Conservation (phyloP, 2,329 filamentous ascomycete genomes). For the Penicillium sp. region DNA sequence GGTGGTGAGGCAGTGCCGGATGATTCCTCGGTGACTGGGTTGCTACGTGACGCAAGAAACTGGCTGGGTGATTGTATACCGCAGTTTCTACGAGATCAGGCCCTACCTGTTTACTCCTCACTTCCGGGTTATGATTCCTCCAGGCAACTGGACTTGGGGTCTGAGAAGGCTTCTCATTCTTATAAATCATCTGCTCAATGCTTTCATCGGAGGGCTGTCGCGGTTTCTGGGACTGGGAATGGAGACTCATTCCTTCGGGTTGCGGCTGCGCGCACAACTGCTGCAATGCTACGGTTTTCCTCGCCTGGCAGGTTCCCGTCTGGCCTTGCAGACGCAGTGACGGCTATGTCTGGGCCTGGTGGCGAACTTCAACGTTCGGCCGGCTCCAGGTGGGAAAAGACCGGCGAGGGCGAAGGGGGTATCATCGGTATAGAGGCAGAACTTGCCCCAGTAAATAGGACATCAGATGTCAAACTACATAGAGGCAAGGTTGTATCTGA, state of each 20-base stretch:
- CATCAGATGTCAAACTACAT: constrained; percentile 36
- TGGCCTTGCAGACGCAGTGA: constrained; percentile 58
- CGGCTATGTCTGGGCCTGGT: constrained; percentile 64
- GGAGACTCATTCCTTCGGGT: constrained; percentile 81
- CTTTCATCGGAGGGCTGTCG: constrained; percentile 45
- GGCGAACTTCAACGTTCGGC: constrained; percentile 75
- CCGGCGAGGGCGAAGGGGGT: constrained; percentile 78
- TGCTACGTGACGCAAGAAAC: constrained; percentile 3
- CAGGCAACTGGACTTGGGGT: not conserved
- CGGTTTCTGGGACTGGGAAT: constrained; percentile 77
- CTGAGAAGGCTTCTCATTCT: constrained; percentile 2
- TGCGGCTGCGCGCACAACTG: constrained; percentile 68
- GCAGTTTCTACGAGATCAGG: not conserved
- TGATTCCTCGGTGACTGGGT: not conserved
- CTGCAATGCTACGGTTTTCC: constrained; percentile 68
- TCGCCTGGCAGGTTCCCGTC: constrained; percentile 30
- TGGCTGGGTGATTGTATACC: constrained; percentile 20
- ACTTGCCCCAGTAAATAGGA: constrained; percentile 56
- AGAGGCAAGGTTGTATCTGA: constrained; percentile 64
- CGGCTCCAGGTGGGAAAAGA: constrained; percentile 67
- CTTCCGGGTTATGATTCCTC: not conserved
- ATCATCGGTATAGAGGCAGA: constrained; percentile 66
- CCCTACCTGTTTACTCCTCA: not conserved
- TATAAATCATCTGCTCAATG: not conserved
- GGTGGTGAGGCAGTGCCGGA: not conserved